phyloP scores from a whole-genome alignment of 495 filamentous ascomycete species.

The Glutinoglossum americanum region DNA sequence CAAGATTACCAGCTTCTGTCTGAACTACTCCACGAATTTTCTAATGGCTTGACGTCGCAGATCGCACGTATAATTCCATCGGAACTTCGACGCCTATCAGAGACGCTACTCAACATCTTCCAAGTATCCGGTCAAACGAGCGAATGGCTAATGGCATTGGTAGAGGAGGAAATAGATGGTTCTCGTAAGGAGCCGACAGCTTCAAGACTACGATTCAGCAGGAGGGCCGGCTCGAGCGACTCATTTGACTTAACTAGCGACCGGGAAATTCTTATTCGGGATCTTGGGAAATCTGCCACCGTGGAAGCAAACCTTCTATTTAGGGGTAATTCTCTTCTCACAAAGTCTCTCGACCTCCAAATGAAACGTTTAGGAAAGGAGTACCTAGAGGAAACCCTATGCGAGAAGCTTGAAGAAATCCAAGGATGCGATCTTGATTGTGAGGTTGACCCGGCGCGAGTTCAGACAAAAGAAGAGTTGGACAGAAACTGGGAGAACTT shows the following conservation, averaged over 20 bases:
- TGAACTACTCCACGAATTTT: constrained; percentile 67
- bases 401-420: constrained; percentile 68
- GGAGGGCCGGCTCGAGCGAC: constrained; percentile 50
- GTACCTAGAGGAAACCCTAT: constrained; percentile 73
- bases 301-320: constrained; percentile 87
- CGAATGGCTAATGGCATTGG: constrained; percentile 81
- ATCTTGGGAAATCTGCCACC: constrained; percentile 32
- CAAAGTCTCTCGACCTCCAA: constrained; percentile 80
- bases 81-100: constrained; percentile 57
- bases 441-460: constrained; percentile 74
- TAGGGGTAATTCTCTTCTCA: constrained; percentile 82
- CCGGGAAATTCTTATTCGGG: constrained; percentile 34
- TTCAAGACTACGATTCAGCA: constrained; percentile 50
- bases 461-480: constrained; percentile 50
- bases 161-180: constrained; percentile 94
- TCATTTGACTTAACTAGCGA: constrained; percentile 37
- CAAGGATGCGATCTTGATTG: constrained; percentile 76
- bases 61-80: constrained; percentile 61
- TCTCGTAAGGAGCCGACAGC: constrained; percentile 45
- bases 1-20: constrained; percentile 70
- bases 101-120: constrained; percentile 80
- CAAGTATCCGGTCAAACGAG: constrained; percentile 77
- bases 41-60: constrained; percentile 60
- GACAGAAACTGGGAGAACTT: constrained; percentile 68
- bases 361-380: constrained; percentile 90